Base-by-base conservation (phyloP, 257 asterid species). In the Penstemon eatonii region DNA sequence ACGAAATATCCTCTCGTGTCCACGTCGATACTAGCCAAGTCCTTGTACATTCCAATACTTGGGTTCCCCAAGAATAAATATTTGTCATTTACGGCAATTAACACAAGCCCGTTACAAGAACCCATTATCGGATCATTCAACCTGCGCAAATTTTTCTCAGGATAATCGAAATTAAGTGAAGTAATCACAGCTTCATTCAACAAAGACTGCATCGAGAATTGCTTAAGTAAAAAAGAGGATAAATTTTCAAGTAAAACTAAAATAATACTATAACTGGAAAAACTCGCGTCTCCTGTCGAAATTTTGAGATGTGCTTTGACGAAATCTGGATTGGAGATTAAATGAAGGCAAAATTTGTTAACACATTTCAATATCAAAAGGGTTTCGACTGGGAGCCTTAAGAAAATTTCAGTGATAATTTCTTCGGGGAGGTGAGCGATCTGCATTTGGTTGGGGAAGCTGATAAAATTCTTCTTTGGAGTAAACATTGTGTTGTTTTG, bases 101-200 rank as follows among this genome's bases (percentile, higher is more conserved):
- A 12, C 38, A 61, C 66, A 61, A 61, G 66, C 13, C 66, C 66
- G 18, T 61, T 18, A 61, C 66, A 43, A 44, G 66, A 61, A 61
- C 54, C 66, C 18, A 9, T 8, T 1, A 12, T 3, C 15, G 18
- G 4, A 12, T 9, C 15, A 49, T 5, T 15, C 0, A 6, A 6
- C 11, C 54, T 49, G 8, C 4, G 10, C n/a, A 3, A 10, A 49
- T 49, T 3, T 25, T 25, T 25, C 2, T 25, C 33, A 25, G 33
- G 33, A 25, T 25, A 25, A 1, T 25, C 33, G 33, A 25, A 2
- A 25, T 2, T 25, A 25, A 25, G 3, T 25, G 2, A 25, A 25
- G 33, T 25, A 25, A 25, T 25, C 33, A 25, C 33, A 25, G 33
- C 2, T 9, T 4, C 54, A 49, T 0, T 15, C 18, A 12, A 6